Evolutionary conservation across 1,284 basidiomycete species (phyloP), one percentile per base, ranked within the genome.

Genomic region (Trichosporon sp.): DNA sequence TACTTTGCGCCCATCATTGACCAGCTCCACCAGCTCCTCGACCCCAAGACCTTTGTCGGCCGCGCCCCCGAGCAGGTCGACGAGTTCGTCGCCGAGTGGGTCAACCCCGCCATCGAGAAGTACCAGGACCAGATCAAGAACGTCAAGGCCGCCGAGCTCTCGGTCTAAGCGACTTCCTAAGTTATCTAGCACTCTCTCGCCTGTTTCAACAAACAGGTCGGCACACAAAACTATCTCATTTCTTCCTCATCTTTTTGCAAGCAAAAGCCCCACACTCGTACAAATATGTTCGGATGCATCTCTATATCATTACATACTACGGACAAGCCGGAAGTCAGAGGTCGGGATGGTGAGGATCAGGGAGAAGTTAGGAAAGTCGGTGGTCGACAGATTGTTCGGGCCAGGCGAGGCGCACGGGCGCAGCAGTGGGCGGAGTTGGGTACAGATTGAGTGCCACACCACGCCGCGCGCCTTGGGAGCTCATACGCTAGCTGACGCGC

Each of bases 1-100:
- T 89, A 90, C 87, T 92, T 91, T 78, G 85, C 81, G 68, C 87
- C 88, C 14, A 87, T 89, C 76, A 81, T 84, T 76, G 74, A 72
- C 64, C 84, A 87, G 70, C 79, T 88, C 71, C 87, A 87, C 73
- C 76, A 71, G 31, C 77, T 87, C 51, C 86, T 98, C 74, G 90
- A 96, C 70, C 94, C 95, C 54, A 85, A 85, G 77, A 94, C 90
- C 69, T 98, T 97, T 83, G 88, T 96, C 69, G 95, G 95, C 6
- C 88, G 94, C 40, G 95, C 95, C 8, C 93, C 95, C 1, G 89
- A 97, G 82, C 95, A 97, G 86, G 94, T 96, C n/a, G 92, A 93
- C 83, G 86, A 84, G 76, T 99, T 98, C 85, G 79, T 98, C 71
- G 86, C 85, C 79, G 92, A 96, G 10, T 96, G 93, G 92, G 96